Evolutionary conservation across 176 grass and related monocot genomes (phyloP), one percentile per base, ranked within the genome.

Genomic region (Olyra latifolia): DNA sequence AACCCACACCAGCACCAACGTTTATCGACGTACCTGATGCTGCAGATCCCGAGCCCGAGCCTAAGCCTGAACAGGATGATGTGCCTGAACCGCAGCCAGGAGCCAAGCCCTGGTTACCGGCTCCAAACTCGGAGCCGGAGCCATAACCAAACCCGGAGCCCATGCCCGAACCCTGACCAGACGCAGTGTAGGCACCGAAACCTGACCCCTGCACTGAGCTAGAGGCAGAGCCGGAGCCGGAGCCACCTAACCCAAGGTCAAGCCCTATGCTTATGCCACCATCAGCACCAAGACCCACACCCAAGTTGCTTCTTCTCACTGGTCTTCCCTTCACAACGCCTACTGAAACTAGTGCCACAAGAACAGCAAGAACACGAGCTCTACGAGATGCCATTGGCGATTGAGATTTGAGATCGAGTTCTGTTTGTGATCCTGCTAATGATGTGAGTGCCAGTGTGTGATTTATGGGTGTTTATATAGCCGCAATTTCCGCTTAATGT

Each of bases 261-360:
- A 85, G 77, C 10, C 91, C 91, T 12, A 91, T 62, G 38, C 82
- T 82, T 0, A 71, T 29, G 25, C 82, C 86, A 3, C 42, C 86
- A 44, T 69, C 48, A 35, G 83, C 74, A 66, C 75, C 52, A 13
- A 90, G 41, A 48, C 80, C 88, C 52, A 91, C 35, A 53, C 82
- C 83, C 65, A 94, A 73, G 60, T 79, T 19, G 55, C 87, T 89
- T 53, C 87, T 89, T 53, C 92, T 84, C n/a, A 75, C 25, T 5
- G 86, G 79, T 78, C 92, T 86, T 38, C 83, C 76, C 4, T 25
- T 87, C 0, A 83, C 60, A 60, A 28, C 15, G 5, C 74, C 49
- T 46, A 79, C 52, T 53, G 60, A 82, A 50, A 84, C 28, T 2
- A 78, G 79, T 5, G 65, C 23, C 50, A 57, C 58, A 39, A 86